phyloP scores from a whole-genome alignment of 1,284 basidiomycete genomes.

The Moniliella sp. region DNA sequence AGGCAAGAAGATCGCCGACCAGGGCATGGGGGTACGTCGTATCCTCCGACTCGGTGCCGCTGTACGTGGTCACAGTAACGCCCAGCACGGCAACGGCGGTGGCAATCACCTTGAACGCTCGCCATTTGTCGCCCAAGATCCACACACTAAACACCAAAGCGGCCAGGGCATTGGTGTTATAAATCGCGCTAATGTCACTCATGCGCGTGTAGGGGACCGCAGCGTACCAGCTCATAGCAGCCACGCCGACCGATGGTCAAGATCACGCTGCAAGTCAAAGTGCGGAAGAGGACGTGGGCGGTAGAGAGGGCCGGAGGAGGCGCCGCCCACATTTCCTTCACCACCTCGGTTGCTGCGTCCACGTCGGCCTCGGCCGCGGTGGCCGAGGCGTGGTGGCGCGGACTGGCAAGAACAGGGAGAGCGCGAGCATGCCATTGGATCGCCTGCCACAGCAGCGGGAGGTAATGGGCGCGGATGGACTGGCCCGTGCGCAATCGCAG shows the following conservation, averaged over 20 bases:
- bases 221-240: too few species aligned
- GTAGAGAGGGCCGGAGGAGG: too few species aligned
- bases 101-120: slow-evolving; percentile 20
- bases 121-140: slow-evolving; percentile 27
- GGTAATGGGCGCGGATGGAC: slow-evolving; percentile 10
- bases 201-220: slow-evolving; percentile 31
- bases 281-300: too few species aligned
- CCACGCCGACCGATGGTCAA: too few species aligned
- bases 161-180: slow-evolving; percentile 32
- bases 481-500: slow-evolving; percentile 8
- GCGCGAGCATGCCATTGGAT: too few species aligned
- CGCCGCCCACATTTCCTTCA: too few species aligned
- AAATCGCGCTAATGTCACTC: slow-evolving; percentile 32
- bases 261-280: too few species aligned
- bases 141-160: slow-evolving; percentile 29
- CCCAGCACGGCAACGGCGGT: slow-evolving; percentile 23
- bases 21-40: slow-evolving; percentile 1
- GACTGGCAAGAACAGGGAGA: too few species aligned
- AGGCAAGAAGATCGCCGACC: slow-evolving; percentile 1
- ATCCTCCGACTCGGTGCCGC: slow-evolving; percentile 17
- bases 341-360: too few species aligned
- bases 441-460: slow-evolving; percentile 21
- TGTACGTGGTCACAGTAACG: slow-evolving; percentile 24
- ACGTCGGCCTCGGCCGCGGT: too few species aligned
- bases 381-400: too few species aligned